A percentile compares a stretch with the other conserved stretches of the same genome.
Evolutionary conservation across 129 eudicot genomes (phyloP).

Genomic region (Lactuca sativa): DNA sequence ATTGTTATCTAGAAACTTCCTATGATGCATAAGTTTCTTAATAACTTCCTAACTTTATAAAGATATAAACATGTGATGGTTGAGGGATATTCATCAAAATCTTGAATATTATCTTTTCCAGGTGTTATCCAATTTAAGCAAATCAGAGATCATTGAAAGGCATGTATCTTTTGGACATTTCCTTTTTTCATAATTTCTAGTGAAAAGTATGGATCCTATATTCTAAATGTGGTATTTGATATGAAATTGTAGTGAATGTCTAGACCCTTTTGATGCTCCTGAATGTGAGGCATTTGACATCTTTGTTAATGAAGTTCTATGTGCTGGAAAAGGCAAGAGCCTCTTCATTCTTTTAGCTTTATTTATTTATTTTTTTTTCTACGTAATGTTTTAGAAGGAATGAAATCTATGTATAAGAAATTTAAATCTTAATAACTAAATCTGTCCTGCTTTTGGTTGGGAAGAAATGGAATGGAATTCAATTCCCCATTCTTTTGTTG

Average conservation of each 20-base stretch:
- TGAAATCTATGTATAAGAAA: too few species aligned
- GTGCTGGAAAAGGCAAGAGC: slow-evolving; percentile 77
- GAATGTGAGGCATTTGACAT: slow-evolving; percentile 93
- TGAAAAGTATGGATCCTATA: neutral
- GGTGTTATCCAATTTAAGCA: slow-evolving; percentile 73
- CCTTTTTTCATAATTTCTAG: neutral
- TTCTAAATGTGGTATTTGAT: neutral
- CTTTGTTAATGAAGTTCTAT: slow-evolving; percentile 82
- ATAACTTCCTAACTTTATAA: neutral
- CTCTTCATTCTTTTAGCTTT: slow-evolving; percentile 3
- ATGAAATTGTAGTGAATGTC: slow-evolving; percentile 67
- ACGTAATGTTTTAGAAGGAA: neutral
- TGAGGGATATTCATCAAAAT: neutral
- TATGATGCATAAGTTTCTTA: neutral
- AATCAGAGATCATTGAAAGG: slow-evolving; percentile 90
- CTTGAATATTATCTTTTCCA: slow-evolving; percentile 32
- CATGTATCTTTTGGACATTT: slow-evolving; percentile 24
- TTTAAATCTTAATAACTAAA: too few species aligned
- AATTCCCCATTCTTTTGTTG: too few species aligned
- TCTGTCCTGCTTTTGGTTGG: too few species aligned
- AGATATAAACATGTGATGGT: neutral
- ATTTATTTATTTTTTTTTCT: neutral
- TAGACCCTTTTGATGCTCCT: slow-evolving; percentile 94
- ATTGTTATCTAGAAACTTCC: neutral
- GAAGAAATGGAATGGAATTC: too few species aligned